Conservation (phyloP, 140 eudicot species). For the Flaveria floridana region DNA sequence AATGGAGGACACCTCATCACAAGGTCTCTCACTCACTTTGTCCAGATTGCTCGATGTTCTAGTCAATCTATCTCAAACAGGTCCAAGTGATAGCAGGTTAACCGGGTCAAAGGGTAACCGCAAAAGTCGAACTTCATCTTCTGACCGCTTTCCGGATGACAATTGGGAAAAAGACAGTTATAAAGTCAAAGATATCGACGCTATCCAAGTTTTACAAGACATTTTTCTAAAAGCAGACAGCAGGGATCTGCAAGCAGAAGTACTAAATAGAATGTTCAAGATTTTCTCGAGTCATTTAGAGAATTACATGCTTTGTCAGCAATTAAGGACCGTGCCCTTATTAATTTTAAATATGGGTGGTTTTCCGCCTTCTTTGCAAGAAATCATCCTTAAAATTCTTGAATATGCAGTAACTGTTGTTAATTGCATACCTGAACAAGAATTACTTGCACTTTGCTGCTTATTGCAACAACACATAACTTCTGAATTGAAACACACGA, state of each 20-base stretch:
- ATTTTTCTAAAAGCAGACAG: slow-evolving; percentile 87
- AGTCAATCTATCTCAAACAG: slow-evolving; percentile 76
- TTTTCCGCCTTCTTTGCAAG: slow-evolving; percentile 83
- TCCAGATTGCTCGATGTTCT: slow-evolving; percentile 90
- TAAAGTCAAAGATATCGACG: slow-evolving; percentile 88
- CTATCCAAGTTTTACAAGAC: slow-evolving; percentile 95
- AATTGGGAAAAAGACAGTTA: slow-evolving; percentile 73
- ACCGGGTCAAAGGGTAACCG: slow-evolving; percentile 46
- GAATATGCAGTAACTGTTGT: slow-evolving; percentile 98
- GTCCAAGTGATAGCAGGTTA: slow-evolving; percentile 48
- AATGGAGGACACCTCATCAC: slow-evolving; percentile 36
- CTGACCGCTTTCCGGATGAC: slow-evolving; percentile 62
- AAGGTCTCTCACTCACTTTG: slow-evolving; percentile 72
- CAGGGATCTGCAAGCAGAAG: slow-evolving; percentile 81
- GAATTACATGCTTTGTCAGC: slow-evolving; percentile 89
- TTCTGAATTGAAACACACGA: slow-evolving; percentile 72
- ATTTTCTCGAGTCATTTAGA: slow-evolving; percentile 95
- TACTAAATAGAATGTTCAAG: slow-evolving; percentile 83
- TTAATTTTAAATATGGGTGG: slow-evolving; percentile 92
- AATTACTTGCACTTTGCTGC: slow-evolving; percentile 93
- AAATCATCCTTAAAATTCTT: slow-evolving; percentile 85
- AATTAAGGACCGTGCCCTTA: slow-evolving; percentile 89
- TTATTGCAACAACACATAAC: slow-evolving; percentile 86
- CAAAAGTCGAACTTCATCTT: slow-evolving; percentile 52
- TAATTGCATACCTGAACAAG: slow-evolving; percentile 94